phyloP scores from a whole-genome alignment of 441 rosid species.

The Jatropha multifida region DNA sequence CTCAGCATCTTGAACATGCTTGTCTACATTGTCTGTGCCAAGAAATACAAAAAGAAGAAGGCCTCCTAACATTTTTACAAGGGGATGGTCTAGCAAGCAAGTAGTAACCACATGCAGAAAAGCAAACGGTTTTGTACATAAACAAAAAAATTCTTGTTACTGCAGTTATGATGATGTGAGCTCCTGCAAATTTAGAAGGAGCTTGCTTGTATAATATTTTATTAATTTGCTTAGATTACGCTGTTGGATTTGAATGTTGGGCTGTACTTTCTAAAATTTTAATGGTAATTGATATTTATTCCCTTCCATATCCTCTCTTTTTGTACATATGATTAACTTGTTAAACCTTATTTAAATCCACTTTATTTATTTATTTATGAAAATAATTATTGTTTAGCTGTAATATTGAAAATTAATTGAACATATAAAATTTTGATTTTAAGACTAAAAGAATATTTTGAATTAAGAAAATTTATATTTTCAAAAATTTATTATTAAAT shows the following conservation, averaged over 20 bases:
- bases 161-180: not conserved
- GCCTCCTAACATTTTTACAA: conserved; percentile 13
- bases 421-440: too few species aligned
- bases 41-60: conserved; percentile 67
- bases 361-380: too few species aligned
- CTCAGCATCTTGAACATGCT: conserved; percentile 64
- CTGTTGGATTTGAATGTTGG: not conserved
- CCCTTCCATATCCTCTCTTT: too few species aligned
- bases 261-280: too few species aligned
- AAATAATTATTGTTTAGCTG: too few species aligned
- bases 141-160: not conserved
- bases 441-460: too few species aligned
- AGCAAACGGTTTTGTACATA: conserved; percentile 18
- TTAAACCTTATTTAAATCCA: too few species aligned
- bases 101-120: not conserved
- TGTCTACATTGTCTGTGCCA: conserved; percentile 55
- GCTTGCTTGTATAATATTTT: not conserved
- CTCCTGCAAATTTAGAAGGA: not conserved
- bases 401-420: too few species aligned
- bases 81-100: not conserved
- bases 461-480: too few species aligned
- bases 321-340: too few species aligned
- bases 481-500: too few species aligned
- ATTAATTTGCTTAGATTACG: not conserved
- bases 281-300: too few species aligned